Percentiles rank a stretch among this genome's conserved stretches.
These are phyloP conservation scores for Blastobotrys buckinghamii DNA, from an alignment of 1,139 yeast species.

Conservation along the genomic window DNA sequence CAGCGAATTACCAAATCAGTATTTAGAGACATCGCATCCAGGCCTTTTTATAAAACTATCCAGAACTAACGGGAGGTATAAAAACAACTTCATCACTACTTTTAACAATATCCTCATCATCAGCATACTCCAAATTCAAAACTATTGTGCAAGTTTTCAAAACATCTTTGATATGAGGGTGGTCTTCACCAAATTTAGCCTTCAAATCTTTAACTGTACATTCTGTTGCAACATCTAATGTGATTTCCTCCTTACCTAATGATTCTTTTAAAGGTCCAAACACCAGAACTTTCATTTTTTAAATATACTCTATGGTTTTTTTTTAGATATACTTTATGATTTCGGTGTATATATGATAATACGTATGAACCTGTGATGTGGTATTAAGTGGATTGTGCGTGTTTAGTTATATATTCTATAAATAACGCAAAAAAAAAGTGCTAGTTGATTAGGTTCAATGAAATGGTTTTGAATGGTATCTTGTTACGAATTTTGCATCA, in stretches of 20 bases:
- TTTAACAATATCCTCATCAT: slow-evolving; percentile 19
- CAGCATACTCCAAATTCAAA: slow-evolving; percentile 32
- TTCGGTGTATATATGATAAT: too few species aligned
- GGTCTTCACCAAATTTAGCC: not conserved
- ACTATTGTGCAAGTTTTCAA: slow-evolving; percentile 31
- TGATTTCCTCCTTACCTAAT: slow-evolving; percentile 2
- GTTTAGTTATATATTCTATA: too few species aligned
- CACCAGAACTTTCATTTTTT: slow-evolving; percentile 18
- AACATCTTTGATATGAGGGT: slow-evolving; percentile 18
- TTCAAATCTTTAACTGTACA: slow-evolving; percentile 10
- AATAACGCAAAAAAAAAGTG: too few species aligned
- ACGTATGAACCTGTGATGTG: too few species aligned
- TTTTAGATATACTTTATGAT: too few species aligned
- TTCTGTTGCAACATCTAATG: not conserved
- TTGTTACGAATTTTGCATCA: too few species aligned
- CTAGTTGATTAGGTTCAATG: too few species aligned
- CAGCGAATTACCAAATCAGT: too few species aligned
- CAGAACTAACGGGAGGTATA: slow-evolving; percentile 39
- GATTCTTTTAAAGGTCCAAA: slow-evolving; percentile 22
- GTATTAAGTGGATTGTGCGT: too few species aligned
- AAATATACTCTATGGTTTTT: not conserved
- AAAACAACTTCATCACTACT: slow-evolving; percentile 32
- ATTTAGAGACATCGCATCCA: too few species aligned
- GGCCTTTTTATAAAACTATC: too few species aligned
- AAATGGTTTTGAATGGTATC: too few species aligned